phyloP scores from a whole-genome alignment of 495 filamentous ascomycete genomes.

The Xylaria sp. region DNA sequence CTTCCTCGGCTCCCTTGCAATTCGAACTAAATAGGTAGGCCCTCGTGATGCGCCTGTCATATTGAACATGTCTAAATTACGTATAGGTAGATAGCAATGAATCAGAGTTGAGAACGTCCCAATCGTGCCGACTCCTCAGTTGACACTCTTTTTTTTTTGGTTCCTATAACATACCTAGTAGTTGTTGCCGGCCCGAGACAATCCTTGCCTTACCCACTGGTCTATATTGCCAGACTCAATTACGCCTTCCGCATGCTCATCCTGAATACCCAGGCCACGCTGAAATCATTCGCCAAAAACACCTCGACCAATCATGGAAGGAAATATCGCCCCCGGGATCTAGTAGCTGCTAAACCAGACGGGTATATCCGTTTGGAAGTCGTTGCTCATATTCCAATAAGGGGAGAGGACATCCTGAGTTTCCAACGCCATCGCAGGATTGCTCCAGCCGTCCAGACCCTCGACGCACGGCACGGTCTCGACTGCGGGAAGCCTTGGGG shows the following conservation, averaged over 20 bases:
- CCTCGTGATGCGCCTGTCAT: neutral
- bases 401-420: neutral
- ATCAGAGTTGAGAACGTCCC: neutral
- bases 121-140: neutral
- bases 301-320: neutral
- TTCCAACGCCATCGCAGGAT: slow-evolving; percentile 10
- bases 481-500: neutral
- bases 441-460: slow-evolving; percentile 15
- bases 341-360: slow-evolving; percentile 28
- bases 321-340: neutral
- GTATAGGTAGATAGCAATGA: neutral
- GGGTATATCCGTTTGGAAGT: slow-evolving; percentile 24
- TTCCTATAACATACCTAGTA: neutral
- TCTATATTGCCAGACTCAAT: neutral
- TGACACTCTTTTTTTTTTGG: neutral
- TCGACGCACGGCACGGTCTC: slow-evolving; percentile 11
- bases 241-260: neutral
- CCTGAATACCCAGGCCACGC: neutral
- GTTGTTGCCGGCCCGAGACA: neutral
- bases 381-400: slow-evolving; percentile 18
- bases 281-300: neutral
- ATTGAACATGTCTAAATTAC: neutral
- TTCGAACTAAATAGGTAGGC: neutral
- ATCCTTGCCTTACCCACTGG: neutral
- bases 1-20: neutral